These are phyloP conservation scores for Penicillium malachiteum DNA, from an alignment of 495 filamentous ascomycete species.

Conservation along the genomic window DNA sequence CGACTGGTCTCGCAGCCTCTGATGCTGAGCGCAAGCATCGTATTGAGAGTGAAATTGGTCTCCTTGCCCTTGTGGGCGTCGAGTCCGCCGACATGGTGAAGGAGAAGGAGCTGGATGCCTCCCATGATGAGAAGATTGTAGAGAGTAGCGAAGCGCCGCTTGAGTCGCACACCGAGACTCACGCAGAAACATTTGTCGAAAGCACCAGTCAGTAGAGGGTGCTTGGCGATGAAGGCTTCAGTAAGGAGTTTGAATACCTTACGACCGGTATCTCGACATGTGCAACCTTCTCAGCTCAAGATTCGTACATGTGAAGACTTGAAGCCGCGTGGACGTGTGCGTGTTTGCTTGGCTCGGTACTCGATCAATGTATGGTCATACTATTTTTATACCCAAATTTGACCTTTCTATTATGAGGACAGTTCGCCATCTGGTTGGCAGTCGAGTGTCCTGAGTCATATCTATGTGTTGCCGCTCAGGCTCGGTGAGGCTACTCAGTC, in stretches of 20 bases:
- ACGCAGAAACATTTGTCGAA: neutral
- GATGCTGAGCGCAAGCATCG: constrained; percentile 32
- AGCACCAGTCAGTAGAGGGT: constrained; percentile 3
- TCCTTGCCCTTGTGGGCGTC: constrained; percentile 29
- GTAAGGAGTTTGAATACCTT: neutral
- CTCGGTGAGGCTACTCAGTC: too few relatives aligned
- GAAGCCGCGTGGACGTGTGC: too few relatives aligned
- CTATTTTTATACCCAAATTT: too few relatives aligned
- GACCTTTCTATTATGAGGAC: too few relatives aligned
- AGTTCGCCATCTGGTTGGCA: too few relatives aligned
- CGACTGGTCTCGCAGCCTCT: constrained; percentile 31
- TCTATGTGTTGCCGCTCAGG: too few relatives aligned
- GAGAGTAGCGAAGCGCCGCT: neutral
- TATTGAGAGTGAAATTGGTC: constrained; percentile 37
- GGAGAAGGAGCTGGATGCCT: neutral
- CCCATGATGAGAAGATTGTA: constrained; percentile 10
- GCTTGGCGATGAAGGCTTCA: neutral
- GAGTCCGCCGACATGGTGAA: constrained; percentile 16
- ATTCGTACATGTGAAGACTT: too few relatives aligned
- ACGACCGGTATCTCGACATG: too few relatives aligned
- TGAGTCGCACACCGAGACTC: neutral
- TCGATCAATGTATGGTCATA: too few relatives aligned
- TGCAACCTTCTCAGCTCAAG: too few relatives aligned
- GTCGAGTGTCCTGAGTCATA: too few relatives aligned
- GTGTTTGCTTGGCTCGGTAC: too few relatives aligned